phyloP scores from a whole-genome alignment of 352 stramenopile genomes.

The Peronospora belbahrii region DNA sequence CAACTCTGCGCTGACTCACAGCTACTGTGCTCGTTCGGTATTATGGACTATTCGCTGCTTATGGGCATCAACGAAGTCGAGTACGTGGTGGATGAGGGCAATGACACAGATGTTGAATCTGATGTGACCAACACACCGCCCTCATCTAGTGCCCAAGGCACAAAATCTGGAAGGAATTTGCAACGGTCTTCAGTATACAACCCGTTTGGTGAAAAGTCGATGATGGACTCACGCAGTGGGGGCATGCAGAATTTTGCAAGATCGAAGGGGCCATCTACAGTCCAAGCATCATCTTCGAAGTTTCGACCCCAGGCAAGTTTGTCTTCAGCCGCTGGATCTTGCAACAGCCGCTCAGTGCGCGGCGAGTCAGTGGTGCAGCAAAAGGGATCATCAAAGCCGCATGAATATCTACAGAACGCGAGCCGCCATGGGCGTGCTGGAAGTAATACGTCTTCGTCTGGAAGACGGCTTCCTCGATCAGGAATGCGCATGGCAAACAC shows the following conservation, averaged over 20 bases:
- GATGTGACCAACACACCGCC: slow-evolving; percentile 21
- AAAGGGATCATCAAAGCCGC: slow-evolving; percentile 62
- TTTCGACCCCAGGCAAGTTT: slow-evolving; percentile 56
- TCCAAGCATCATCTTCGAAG: slow-evolving; percentile 21
- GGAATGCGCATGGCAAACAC: slow-evolving; percentile 83
- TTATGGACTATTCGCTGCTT: slow-evolving; percentile 90
- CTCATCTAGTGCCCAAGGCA: slow-evolving; percentile 5
- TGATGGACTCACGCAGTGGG: slow-evolving; percentile 49
- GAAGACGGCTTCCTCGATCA: slow-evolving; percentile 56
- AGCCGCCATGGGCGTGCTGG: slow-evolving; percentile 32
- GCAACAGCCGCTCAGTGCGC: slow-evolving; percentile 10
- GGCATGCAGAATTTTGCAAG: slow-evolving; percentile 22
- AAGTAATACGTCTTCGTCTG: slow-evolving; percentile 71
- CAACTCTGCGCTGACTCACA: slow-evolving; percentile 77
- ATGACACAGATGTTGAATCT: slow-evolving; percentile 31
- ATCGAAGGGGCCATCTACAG: slow-evolving; percentile 19
- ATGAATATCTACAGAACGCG: slow-evolving; percentile 24
- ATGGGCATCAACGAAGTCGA: slow-evolving; percentile 87
- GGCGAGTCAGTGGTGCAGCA: slow-evolving; percentile 21
- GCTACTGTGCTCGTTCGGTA: slow-evolving; percentile 81
- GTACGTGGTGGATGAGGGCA: slow-evolving; percentile 75
- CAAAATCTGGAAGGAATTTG: slow-evolving; percentile 13
- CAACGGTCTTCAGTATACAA: slow-evolving; percentile 37
- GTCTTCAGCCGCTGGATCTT: slow-evolving; percentile 37
- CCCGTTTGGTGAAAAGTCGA: slow-evolving; percentile 57